These are phyloP conservation scores for Ambispora gerdemannii DNA, from an alignment of 192 early-diverging fungal species.

Conservation along the genomic window DNA sequence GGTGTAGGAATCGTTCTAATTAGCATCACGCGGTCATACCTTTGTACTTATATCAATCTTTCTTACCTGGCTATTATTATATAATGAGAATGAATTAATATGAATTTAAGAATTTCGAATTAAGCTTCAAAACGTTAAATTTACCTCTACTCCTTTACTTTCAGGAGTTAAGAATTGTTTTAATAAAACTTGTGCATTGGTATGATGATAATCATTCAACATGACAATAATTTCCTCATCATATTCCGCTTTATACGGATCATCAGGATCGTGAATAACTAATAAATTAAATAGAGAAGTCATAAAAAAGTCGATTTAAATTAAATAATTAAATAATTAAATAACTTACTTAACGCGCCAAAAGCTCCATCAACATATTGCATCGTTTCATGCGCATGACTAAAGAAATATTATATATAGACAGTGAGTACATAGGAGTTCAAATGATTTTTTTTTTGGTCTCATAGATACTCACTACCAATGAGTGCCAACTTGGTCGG, in stretches of 20 bases:
- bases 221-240: constrained; percentile 45
- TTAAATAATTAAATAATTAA: constrained; percentile 29
- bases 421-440: constrained; percentile 26
- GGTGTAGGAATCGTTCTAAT: constrained; percentile 1
- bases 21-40: constrained; percentile 25
- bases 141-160: constrained; percentile 33
- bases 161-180: constrained; percentile 32
- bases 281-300: constrained; percentile 30
- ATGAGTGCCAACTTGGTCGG: constrained; percentile 44
- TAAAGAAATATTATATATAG: constrained; percentile 30
- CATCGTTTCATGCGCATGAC: constrained; percentile 41
- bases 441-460: constrained; percentile 29
- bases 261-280: constrained; percentile 37
- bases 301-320: constrained; percentile 30
- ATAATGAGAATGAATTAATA: constrained; percentile 33
- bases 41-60: constrained; percentile 29
- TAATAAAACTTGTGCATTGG: constrained; percentile 38
- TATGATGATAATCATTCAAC: constrained; percentile 40
- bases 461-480: constrained; percentile 41
- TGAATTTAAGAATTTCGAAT: constrained; percentile 31
- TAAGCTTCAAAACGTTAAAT: constrained; percentile 30
- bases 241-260: constrained; percentile 36
- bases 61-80: constrained; percentile 33
- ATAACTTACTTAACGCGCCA: constrained; percentile 32
- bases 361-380: constrained; percentile 41